Evolutionary conservation across 768 basidiomycete genomes (phyloP), one percentile per base, ranked within the genome.

Genomic region (Termitomyces sp.): DNA sequence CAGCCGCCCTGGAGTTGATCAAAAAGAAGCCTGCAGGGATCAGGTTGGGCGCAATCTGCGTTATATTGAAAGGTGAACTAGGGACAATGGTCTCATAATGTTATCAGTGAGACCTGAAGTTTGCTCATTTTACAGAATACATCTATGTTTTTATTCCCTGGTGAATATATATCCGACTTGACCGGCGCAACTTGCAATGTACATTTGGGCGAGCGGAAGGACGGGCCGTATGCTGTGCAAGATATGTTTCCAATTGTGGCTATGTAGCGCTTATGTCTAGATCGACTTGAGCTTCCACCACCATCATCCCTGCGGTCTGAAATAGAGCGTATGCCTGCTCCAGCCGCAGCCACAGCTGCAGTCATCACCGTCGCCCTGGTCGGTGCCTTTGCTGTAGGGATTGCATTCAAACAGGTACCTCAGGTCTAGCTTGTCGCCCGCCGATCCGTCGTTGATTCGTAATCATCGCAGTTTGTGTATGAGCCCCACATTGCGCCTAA

Each of bases 401-500:
- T 55, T 19, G 62, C 57, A 10, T 64, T 64, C 17, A 57, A 49
- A 21, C 56, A 62, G 63, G 63, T 64, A 40, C 11, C 17, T 24
- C 9, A 32, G 38, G 24, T 48, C 42, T 49, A 26, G 30, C 43
- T 6, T 7, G n/a, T 40, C 51, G 19, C 6, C 14, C 17, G 14
- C 14, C n/a, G n/a, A 53, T 24, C 47, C 51, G 34, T 42, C 45
- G 37, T 42, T 42, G 17, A 35, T 32, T 54, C 28, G 32, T 32
- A 28, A 24, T 44, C 55, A 51, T 57, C 51, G 21, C 55, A 88
- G 86, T 82, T 83, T 53, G 78, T 88, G 28, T 87, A 85, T 55
- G 84, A 85, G 58, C 85, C 85, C 10, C 84, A 86, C 56, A 76
- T 88, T 55, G 84, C 83, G 19, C 85, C 85, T 0, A 74, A 71